Percentiles rank a stretch among this genome's conserved stretches.
phyloP scores from a whole-genome alignment of 164 flowering plant genomes.

The Liriodendron chinense region DNA sequence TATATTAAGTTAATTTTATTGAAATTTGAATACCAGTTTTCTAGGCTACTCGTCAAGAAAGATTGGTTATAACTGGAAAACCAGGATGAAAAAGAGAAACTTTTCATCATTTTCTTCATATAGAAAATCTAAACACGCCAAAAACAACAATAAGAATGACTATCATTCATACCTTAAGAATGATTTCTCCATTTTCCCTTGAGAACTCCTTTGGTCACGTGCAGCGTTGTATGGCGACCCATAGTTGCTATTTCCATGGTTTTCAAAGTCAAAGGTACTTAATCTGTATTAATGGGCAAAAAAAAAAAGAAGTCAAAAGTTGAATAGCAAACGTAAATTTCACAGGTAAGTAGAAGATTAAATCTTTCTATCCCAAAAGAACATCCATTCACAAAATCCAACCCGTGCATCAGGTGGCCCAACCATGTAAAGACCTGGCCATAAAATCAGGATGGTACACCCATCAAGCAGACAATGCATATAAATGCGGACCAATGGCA shows the following conservation, averaged over 20 bases:
- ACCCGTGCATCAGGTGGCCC: neutral
- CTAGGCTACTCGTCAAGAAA: neutral
- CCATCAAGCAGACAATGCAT: neutral
- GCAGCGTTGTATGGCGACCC: conserved; percentile 66
- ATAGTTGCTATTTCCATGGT: conserved; percentile 84
- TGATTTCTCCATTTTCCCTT: conserved; percentile 99
- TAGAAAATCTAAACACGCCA: neutral
- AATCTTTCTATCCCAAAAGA: too few species aligned
- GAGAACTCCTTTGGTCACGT: conserved; percentile 69
- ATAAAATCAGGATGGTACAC: too few species aligned
- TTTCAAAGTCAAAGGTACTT: conserved; percentile 73
- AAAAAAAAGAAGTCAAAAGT: neutral
- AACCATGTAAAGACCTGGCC: neutral
- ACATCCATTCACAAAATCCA: neutral
- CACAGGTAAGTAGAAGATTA: too few species aligned
- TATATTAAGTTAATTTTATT: too few species aligned
- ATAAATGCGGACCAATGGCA: neutral
- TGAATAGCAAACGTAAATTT: neutral
- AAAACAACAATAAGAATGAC: neutral
- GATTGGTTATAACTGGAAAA: neutral
- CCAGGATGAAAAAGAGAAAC: neutral
- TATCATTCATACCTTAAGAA: conserved; percentile 65
- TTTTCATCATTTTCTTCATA: neutral
- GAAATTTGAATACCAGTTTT: neutral
- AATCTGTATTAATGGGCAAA: conserved; percentile 48